These are phyloP conservation scores for Craterostigma plantagineum DNA, from an alignment of 257 asterid genomes.

Conservation along the genomic window DNA sequence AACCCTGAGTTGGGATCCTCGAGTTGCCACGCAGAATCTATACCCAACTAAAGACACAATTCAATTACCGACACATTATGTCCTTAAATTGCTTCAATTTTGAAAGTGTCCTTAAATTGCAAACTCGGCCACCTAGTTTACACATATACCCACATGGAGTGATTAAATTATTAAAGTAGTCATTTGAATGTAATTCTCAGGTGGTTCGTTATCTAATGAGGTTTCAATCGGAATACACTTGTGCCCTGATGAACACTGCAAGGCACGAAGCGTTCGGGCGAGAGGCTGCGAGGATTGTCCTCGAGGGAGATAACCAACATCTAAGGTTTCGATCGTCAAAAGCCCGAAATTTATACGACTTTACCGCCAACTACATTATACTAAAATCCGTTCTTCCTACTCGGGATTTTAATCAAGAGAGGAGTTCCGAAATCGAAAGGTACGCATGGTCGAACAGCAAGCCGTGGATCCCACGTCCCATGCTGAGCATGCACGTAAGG, in stretches of 20 bases:
- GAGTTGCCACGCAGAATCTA: too few relatives aligned
- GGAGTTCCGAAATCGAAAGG: constrained; percentile 28
- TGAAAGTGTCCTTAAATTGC: too few relatives aligned
- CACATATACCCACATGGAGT: too few relatives aligned
- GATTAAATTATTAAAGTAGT: too few relatives aligned
- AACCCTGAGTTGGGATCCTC: too few relatives aligned
- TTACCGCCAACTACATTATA: constrained; percentile 14
- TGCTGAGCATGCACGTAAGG: constrained; percentile 80
- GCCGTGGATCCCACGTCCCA: constrained; percentile 76
- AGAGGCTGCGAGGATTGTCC: constrained; percentile 73
- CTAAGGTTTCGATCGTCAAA: constrained; percentile 22
- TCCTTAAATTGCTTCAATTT: too few relatives aligned
- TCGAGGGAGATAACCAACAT: constrained; percentile 14
- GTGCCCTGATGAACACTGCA: constrained; percentile 63
- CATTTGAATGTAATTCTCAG: constrained; percentile 19
- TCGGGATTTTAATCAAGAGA: constrained; percentile 3
- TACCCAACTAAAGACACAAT: background rate
- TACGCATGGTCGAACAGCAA: constrained; percentile 72
- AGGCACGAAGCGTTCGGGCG: constrained; percentile 71
- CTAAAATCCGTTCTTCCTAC: too few relatives aligned
- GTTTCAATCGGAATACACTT: constrained; percentile 68
- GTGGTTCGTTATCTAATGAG: constrained; percentile 93
- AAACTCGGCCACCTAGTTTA: too few relatives aligned
- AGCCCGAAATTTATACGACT: background rate
- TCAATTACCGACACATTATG: too few relatives aligned